phyloP scores from a whole-genome alignment of 768 basidiomycete genomes.

The Suillus luteus region DNA sequence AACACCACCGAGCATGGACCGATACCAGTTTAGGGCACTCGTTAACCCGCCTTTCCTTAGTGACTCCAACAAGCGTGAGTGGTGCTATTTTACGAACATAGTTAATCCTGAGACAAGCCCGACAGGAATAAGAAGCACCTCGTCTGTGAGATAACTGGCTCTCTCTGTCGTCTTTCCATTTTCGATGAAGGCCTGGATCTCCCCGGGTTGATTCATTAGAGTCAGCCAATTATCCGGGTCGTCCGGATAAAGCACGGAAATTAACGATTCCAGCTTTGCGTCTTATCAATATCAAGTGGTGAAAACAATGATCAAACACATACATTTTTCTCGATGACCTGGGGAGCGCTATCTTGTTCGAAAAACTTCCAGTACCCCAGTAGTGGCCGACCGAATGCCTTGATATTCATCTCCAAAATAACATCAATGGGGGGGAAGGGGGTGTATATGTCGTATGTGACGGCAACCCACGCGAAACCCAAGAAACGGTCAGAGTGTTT shows the following conservation, averaged over 20 bases:
- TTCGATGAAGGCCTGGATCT: conserved; percentile 33
- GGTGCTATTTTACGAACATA: conserved; percentile 23
- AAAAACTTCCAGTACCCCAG: conserved; percentile 48
- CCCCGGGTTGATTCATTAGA: conserved; percentile 37
- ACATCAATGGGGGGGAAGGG: conserved; percentile 29
- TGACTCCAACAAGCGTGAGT: conserved; percentile 28
- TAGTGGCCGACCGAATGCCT: conserved; percentile 38
- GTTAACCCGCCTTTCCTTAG: conserved; percentile 35
- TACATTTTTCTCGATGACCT: conserved; percentile 38
- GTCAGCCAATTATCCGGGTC: conserved; percentile 39
- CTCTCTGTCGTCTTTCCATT: conserved; percentile 24
- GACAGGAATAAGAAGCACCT: conserved; percentile 20
- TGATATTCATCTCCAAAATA: conserved; percentile 27
- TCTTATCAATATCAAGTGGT: background rate
- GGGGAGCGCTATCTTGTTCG: conserved; percentile 30
- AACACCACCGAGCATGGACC: conserved; percentile 29
- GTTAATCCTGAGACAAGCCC: conserved; percentile 8
- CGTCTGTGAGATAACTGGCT: conserved; percentile 35
- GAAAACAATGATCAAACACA: conserved; percentile 13
- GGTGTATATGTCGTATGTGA: conserved; percentile 35
- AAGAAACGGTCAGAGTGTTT: conserved; percentile 43
- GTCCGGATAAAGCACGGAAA: conserved; percentile 35
- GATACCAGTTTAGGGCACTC: conserved; percentile 43
- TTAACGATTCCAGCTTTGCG: conserved; percentile 41
- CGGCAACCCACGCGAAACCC: conserved; percentile 39